Evolutionary conservation across 2,329 filamentous ascomycete genomes (phyloP).

Genomic region (Clathrospora elynae): DNA sequence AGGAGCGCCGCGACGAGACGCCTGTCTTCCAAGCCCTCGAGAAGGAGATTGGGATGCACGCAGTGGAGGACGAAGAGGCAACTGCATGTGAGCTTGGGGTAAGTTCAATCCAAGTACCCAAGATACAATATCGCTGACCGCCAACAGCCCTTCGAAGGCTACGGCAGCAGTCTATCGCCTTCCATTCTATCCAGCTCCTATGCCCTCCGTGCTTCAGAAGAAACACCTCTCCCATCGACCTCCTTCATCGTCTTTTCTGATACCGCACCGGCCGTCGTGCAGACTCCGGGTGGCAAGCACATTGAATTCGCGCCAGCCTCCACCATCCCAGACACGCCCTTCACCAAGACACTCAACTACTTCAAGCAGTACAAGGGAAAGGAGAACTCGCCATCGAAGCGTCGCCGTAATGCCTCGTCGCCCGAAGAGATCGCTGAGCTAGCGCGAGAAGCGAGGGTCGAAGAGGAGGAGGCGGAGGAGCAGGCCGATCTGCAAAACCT

Average conservation of each 20-base stretch:
- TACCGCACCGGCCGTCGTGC: background rate
- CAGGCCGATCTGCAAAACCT: constrained; percentile 6
- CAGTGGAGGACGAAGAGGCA: background rate
- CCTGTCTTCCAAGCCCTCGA: background rate
- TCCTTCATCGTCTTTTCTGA: too few species aligned
- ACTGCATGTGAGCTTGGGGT: background rate
- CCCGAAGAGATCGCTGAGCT: constrained; percentile 28
- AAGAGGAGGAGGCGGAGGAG: constrained; percentile 13
- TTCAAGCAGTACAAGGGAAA: constrained; percentile 23
- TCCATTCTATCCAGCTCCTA: background rate
- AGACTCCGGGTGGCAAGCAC: constrained; percentile 7
- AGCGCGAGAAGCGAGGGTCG: constrained; percentile 14
- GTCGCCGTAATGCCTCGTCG: constrained; percentile 27
- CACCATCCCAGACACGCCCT: constrained; percentile 18
- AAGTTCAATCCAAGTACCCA: too few species aligned
- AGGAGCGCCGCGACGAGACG: background rate
- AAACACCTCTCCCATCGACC: background rate
- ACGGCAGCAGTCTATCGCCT: background rate
- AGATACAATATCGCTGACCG: background rate
- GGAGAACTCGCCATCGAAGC: constrained; percentile 20
- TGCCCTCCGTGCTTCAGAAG: constrained; percentile 4
- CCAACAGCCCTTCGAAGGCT: background rate
- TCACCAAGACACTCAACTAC: constrained; percentile 24
- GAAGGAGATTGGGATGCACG: background rate
- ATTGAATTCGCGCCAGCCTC: constrained; percentile 11